Conservation (phyloP, 2,329 filamentous ascomycete genomes). For the Colletotrichum neosansevieriae region DNA sequence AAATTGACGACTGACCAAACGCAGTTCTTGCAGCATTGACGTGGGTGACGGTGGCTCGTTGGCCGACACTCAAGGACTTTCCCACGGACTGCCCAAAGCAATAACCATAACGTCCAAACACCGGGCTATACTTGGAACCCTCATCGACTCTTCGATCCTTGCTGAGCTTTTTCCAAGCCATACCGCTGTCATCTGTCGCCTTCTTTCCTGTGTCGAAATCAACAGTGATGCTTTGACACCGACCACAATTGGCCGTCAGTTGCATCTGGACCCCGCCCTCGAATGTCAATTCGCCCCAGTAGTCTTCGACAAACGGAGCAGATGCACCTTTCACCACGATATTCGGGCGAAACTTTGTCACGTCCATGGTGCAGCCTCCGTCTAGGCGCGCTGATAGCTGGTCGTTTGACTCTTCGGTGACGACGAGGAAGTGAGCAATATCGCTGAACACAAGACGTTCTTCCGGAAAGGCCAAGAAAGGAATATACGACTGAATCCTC, state of each 20-base stretch:
- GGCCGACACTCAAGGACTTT: neutral
- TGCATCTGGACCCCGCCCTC: slow-evolving; percentile 15
- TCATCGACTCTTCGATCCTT: slow-evolving; percentile 21
- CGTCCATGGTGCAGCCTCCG: neutral
- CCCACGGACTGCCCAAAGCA: slow-evolving; percentile 13
- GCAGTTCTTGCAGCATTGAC: neutral
- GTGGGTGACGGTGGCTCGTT: neutral
- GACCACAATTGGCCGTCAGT: slow-evolving; percentile 18
- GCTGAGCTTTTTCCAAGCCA: slow-evolving; percentile 26
- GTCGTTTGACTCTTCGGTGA: slow-evolving; percentile 54
- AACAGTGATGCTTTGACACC: slow-evolving; percentile 28
- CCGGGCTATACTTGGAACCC: slow-evolving; percentile 18
- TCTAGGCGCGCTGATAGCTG: slow-evolving; percentile 52
- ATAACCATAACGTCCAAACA: slow-evolving; percentile 23
- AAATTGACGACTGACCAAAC: neutral
- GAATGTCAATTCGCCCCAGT: slow-evolving; percentile 23
- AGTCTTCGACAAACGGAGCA: slow-evolving; percentile 19
- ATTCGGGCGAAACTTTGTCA: slow-evolving; percentile 22
- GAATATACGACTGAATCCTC: too few relatives aligned
- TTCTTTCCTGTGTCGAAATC: slow-evolving; percentile 23
- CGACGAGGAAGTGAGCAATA: too few relatives aligned
- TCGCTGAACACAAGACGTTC: too few relatives aligned
- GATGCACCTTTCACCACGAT: slow-evolving; percentile 21
- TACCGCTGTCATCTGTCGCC: slow-evolving; percentile 12
- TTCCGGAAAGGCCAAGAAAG: too few relatives aligned